phyloP scores from a whole-genome alignment of 192 early-diverging fungal genomes.

The Linnemannia exigua region DNA sequence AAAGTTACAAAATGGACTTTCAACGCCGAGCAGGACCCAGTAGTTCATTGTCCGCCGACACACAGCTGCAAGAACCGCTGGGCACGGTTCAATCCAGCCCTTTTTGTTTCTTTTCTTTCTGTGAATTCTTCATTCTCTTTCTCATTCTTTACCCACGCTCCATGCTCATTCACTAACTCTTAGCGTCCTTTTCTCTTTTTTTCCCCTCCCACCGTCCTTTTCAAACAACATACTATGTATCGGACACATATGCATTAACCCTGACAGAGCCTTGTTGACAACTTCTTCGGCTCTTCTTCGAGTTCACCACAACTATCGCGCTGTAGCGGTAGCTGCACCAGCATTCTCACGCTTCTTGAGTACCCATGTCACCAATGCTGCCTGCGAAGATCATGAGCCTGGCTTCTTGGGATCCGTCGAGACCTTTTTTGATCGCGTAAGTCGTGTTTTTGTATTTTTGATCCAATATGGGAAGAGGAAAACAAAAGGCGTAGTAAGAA shows the following conservation, averaged over 20 bases:
- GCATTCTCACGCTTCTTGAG: slow-evolving; percentile 40
- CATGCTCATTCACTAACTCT: too few relatives aligned
- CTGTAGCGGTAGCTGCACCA: slow-evolving; percentile 4
- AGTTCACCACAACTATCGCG: neutral
- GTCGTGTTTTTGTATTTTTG: neutral
- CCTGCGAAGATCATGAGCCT: slow-evolving; percentile 77
- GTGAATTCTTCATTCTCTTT: too few relatives aligned
- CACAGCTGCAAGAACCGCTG: too few relatives aligned
- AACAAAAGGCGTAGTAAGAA: neutral
- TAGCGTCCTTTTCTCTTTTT: too few relatives aligned
- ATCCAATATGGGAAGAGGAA: neutral
- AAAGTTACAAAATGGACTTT: too few relatives aligned
- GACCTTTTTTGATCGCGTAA: slow-evolving; percentile 74
- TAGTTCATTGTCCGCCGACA: too few relatives aligned
- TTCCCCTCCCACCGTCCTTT: too few relatives aligned
- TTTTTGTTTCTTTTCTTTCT: too few relatives aligned
- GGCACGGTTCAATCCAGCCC: too few relatives aligned
- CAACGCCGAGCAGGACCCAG: too few relatives aligned
- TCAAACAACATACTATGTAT: too few relatives aligned
- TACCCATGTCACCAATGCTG: slow-evolving; percentile 64
- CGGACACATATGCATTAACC: neutral
- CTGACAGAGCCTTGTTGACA: neutral
- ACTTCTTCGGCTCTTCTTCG: neutral
- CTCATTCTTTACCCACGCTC: too few relatives aligned
- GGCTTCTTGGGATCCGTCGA: slow-evolving; percentile 80